phyloP scores from a whole-genome alignment of 805 yeast species.

The Saturnispora gosingensis region DNA sequence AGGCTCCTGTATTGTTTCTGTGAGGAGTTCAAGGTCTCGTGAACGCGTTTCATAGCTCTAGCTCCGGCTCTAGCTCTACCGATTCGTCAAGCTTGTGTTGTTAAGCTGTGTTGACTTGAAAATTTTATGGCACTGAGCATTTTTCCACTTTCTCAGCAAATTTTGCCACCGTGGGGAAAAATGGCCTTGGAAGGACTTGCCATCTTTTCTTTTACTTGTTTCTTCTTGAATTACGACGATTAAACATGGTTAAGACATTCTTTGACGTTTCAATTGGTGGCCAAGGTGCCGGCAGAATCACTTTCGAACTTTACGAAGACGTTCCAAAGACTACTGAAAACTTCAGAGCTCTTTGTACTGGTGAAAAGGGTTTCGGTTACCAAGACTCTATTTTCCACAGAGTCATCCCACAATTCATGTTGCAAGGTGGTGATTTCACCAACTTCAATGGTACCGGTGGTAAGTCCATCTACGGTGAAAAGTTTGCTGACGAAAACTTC shows the following conservation, averaged over 20 bases:
- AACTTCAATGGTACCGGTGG: slow-evolving; percentile 91
- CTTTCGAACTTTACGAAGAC: slow-evolving; percentile 83
- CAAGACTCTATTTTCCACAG: slow-evolving; percentile 88
- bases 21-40: background rate
- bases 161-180: background rate
- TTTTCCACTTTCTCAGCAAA: background rate
- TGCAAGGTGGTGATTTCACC: slow-evolving; percentile 91
- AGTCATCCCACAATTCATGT: slow-evolving; percentile 93
- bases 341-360: slow-evolving; percentile 76
- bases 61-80: background rate
- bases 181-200: background rate
- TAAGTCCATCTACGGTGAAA: slow-evolving; percentile 70
- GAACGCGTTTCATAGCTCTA: background rate
- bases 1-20: background rate
- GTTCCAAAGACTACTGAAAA: slow-evolving; percentile 80
- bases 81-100: background rate
- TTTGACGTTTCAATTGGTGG: slow-evolving; percentile 32
- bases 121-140: background rate
- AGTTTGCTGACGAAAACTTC: slow-evolving; percentile 56
- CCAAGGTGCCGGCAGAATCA: slow-evolving; percentile 43
- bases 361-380: slow-evolving; percentile 92
- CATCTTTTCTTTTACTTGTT: background rate
- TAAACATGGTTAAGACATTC: slow-evolving; percentile 31
- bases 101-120: background rate
- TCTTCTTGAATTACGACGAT: background rate